phyloP scores from a whole-genome alignment of 2,329 filamentous ascomycete species.

The Penicillium paneum region DNA sequence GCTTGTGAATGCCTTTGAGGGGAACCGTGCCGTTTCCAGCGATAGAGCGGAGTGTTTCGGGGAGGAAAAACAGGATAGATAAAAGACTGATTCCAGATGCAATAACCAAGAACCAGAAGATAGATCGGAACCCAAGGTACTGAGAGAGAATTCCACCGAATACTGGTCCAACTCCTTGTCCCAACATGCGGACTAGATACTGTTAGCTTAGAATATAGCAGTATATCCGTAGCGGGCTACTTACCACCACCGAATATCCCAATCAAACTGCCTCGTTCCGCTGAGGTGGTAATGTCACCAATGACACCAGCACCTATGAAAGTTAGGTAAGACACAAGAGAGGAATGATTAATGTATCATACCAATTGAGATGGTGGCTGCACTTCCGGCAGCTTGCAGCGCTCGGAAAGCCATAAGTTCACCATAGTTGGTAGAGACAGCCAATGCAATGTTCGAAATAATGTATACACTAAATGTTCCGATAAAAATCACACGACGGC shows the following conservation, averaged over 20 bases:
- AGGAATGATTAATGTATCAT: conserved; percentile 4
- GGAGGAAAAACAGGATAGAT: conserved; percentile 43
- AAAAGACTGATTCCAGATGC: conserved; percentile 36
- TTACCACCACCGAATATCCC: conserved; percentile 40
- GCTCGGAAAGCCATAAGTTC: conserved; percentile 47
- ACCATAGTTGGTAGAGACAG: conserved; percentile 44
- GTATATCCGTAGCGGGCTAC: conserved; percentile 3
- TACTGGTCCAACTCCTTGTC: conserved; percentile 47
- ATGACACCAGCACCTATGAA: conserved; percentile 40
- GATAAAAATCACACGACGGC: conserved; percentile 47
- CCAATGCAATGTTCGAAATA: conserved; percentile 47
- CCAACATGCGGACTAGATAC: conserved; percentile 39
- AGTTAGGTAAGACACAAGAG: neutral
- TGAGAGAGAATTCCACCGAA: conserved; percentile 40
- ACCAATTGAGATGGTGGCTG: conserved; percentile 50
- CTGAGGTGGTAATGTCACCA: conserved; percentile 39
- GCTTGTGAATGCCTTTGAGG: conserved; percentile 42
- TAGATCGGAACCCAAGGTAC: conserved; percentile 38
- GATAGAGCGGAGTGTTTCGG: conserved; percentile 46
- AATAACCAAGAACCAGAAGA: conserved; percentile 45
- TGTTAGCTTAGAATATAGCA: conserved; percentile 2
- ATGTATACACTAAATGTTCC: conserved; percentile 50
- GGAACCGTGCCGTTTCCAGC: conserved; percentile 46
- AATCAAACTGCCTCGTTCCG: conserved; percentile 41
- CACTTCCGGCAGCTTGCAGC: conserved; percentile 50